Percentiles rank a stretch among this genome's conserved stretches.
phyloP scores from a whole-genome alignment of 176 grass and related monocot genomes.

The Bromus sterilis region DNA sequence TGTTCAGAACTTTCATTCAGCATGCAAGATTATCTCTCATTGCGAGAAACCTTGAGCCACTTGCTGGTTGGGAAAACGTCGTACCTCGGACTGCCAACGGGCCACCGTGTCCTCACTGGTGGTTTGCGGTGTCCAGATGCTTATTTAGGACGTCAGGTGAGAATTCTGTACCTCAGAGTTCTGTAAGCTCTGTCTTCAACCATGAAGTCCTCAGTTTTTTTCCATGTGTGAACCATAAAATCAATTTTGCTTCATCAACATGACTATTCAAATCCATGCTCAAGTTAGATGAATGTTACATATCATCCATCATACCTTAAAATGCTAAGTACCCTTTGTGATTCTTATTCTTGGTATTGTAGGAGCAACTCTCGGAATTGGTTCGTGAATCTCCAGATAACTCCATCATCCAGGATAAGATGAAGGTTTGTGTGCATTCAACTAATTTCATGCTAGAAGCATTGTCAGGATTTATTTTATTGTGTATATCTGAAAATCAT shows the following conservation, averaged over 20 bases:
- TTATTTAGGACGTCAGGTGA: not conserved
- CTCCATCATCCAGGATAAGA: not conserved
- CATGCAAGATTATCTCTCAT: not conserved
- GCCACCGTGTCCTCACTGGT: not conserved
- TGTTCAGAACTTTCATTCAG: too few species aligned
- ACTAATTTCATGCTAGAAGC: not conserved
- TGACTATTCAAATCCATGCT: not conserved
- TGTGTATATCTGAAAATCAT: not conserved
- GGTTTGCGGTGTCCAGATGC: not conserved
- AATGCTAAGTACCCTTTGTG: not conserved
- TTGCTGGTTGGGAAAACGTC: not conserved
- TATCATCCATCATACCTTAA: not conserved
- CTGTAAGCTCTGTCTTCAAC: not conserved
- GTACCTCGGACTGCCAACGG: not conserved
- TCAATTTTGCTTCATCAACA: not conserved
- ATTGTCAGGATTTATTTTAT: not conserved
- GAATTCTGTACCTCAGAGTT: not conserved
- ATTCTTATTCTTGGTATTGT: not conserved
- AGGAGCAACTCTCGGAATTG: constrained; percentile 1
- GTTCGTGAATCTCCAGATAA: not conserved
- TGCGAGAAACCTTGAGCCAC: not conserved
- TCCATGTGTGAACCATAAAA: not conserved
- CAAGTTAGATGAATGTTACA: not conserved
- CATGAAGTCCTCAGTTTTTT: not conserved
- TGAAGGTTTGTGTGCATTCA: not conserved